Evolutionary conservation across 2,329 filamentous ascomycete genomes (phyloP).

Genomic region (Colletotrichum sp.): DNA sequence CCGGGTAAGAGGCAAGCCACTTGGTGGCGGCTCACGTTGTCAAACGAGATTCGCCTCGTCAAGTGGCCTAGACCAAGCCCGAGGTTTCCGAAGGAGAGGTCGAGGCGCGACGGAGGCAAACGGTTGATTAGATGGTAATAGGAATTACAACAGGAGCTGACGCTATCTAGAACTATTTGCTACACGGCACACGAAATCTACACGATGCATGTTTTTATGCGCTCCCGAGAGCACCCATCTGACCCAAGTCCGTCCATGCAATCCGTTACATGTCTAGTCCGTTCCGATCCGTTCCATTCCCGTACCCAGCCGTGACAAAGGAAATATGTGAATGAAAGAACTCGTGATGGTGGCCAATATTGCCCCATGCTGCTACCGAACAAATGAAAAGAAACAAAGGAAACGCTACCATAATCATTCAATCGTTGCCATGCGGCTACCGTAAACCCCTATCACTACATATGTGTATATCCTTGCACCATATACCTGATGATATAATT

Average conservation of each 20-base stretch:
- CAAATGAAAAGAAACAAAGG: constrained; percentile 4
- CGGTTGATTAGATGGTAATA: background rate
- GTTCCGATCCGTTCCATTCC: background rate
- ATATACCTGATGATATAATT: background rate
- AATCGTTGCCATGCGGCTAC: background rate
- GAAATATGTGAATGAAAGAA: background rate
- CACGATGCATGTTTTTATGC: constrained; percentile 16
- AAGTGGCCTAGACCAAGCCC: background rate
- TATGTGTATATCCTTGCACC: background rate
- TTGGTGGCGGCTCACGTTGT: background rate
- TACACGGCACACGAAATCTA: constrained; percentile 13
- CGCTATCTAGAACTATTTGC: constrained; percentile 2
- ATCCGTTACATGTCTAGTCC: constrained; percentile 16
- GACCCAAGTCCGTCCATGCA: constrained; percentile 6
- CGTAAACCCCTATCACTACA: background rate
- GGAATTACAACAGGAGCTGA: background rate
- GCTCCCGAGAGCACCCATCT: constrained; percentile 10
- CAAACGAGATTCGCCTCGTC: background rate
- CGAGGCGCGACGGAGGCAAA: background rate
- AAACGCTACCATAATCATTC: background rate
- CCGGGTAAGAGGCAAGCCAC: background rate
- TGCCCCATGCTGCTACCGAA: background rate
- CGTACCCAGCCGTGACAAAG: background rate
- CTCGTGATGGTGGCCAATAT: background rate
- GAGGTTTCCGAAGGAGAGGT: background rate